phyloP scores from a whole-genome alignment of 1,139 yeast species.

The Hemisphaericaspora subhashii region DNA sequence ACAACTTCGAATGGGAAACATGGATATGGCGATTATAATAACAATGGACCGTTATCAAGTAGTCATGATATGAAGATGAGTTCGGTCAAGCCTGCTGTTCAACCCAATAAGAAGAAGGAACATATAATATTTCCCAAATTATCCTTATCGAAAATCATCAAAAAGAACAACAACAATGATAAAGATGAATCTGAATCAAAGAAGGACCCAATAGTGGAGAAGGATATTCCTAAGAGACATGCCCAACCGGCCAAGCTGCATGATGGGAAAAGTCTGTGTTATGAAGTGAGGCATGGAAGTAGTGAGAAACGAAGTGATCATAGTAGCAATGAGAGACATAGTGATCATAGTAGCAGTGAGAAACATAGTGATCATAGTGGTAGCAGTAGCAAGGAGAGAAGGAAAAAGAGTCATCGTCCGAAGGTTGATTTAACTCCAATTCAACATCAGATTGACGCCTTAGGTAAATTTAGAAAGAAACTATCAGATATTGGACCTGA shows the following conservation, averaged over 20 bases:
- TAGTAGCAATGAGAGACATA: neutral
- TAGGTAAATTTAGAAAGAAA: conserved; percentile 9
- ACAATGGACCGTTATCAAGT: conserved; percentile 12
- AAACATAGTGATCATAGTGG: neutral
- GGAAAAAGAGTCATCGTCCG: neutral
- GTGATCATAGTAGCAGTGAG: neutral
- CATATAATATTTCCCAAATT: conserved; percentile 7
- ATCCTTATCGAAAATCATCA: conserved; percentile 12
- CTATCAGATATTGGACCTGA: conserved; percentile 13
- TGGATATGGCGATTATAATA: conserved; percentile 11
- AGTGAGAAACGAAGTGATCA: neutral
- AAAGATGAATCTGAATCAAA: conserved; percentile 6
- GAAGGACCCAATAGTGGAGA: neutral
- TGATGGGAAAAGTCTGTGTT: neutral
- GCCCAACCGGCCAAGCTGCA: too few species aligned
- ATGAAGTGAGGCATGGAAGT: neutral
- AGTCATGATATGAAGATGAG: conserved; percentile 4
- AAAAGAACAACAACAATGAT: conserved; percentile 2
- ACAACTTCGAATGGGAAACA: conserved; percentile 2
- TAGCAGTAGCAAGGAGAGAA: neutral
- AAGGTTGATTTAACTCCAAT: conserved; percentile 6
- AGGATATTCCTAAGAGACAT: neutral
- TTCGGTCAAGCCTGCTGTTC: neutral
- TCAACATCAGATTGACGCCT: conserved; percentile 11
- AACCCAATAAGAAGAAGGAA: neutral